Conservation (phyloP, 139 green algal species). For the Chlamydomonas eustigma region DNA sequence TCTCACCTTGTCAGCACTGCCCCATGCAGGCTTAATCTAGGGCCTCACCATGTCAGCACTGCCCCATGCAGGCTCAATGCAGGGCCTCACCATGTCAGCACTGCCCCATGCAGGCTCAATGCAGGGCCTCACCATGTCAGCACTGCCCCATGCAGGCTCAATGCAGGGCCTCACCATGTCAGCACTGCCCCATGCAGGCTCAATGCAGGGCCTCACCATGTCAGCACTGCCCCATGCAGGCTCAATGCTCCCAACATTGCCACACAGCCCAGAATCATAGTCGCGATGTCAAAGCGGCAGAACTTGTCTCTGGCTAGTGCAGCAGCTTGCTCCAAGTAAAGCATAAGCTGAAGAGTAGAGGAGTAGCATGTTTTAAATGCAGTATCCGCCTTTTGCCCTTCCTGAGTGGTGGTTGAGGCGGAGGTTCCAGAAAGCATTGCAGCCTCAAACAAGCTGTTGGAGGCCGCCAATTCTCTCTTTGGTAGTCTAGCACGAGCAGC, state of each 20-base stretch:
- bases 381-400: background rate
- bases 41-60: too few relatives aligned
- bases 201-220: too few relatives aligned
- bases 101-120: too few relatives aligned
- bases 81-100: too few relatives aligned
- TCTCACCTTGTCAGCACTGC: too few relatives aligned
- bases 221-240: slow-evolving; percentile 7
- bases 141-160: too few relatives aligned
- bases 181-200: too few relatives aligned
- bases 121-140: too few relatives aligned
- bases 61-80: too few relatives aligned
- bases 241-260: slow-evolving; percentile 35
- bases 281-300: slow-evolving; percentile 57
- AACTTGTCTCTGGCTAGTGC: slow-evolving; percentile 63
- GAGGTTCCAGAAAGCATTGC: background rate
- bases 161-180: too few relatives aligned
- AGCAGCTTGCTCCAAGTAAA: slow-evolving; percentile 39
- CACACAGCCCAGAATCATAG: slow-evolving; percentile 53
- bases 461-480: slow-evolving; percentile 12
- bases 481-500: slow-evolving; percentile 42
- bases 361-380: background rate
- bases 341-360: background rate
- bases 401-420: slow-evolving; percentile 3
- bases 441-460: slow-evolving; percentile 26
- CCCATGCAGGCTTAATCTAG: too few relatives aligned